Percentiles rank a stretch among this genome's conserved stretches.
Conservation (phyloP, 768 basidiomycete genomes). For the Leccinellum albellum region DNA sequence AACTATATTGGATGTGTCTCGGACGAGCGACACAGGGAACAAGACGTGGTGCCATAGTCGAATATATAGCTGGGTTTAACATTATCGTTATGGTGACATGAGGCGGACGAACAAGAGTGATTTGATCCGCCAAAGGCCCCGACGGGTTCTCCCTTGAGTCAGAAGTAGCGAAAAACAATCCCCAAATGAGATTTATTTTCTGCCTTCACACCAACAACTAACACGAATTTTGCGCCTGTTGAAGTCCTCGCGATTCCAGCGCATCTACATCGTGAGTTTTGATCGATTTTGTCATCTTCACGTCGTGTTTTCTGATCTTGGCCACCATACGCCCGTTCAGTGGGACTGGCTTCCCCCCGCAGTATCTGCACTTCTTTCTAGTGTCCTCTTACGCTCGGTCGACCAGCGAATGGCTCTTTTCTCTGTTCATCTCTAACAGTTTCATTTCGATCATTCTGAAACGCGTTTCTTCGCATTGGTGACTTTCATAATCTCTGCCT, state of each 20-base stretch:
- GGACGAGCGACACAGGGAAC: neutral
- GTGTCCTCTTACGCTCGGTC: conserved; percentile 1
- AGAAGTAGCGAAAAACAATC: neutral
- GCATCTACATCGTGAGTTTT: conserved; percentile 9
- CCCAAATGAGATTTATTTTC: neutral
- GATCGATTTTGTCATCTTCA: neutral
- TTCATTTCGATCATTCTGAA: conserved; percentile 5
- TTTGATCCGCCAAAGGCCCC: neutral
- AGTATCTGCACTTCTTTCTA: conserved; percentile 3
- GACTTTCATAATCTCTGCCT: conserved; percentile 1
- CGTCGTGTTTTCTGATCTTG: neutral
- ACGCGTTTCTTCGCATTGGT: conserved; percentile 5
- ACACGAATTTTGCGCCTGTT: conserved; percentile 4
- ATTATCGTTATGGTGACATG: neutral
- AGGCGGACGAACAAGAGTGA: neutral
- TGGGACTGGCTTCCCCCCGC: conserved; percentile 19
- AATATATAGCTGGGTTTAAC: neutral
- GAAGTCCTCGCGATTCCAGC: conserved; percentile 5
- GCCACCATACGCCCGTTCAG: too few species aligned
- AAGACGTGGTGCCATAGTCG: neutral
- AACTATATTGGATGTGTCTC: neutral
- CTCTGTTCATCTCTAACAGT: conserved; percentile 9
- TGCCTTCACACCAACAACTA: neutral
- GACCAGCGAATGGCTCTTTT: conserved; percentile 24
- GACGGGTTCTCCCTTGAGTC: too few species aligned